Conservation (phyloP, 2,329 filamentous ascomycete species). For the Zymoseptoria brevis region DNA sequence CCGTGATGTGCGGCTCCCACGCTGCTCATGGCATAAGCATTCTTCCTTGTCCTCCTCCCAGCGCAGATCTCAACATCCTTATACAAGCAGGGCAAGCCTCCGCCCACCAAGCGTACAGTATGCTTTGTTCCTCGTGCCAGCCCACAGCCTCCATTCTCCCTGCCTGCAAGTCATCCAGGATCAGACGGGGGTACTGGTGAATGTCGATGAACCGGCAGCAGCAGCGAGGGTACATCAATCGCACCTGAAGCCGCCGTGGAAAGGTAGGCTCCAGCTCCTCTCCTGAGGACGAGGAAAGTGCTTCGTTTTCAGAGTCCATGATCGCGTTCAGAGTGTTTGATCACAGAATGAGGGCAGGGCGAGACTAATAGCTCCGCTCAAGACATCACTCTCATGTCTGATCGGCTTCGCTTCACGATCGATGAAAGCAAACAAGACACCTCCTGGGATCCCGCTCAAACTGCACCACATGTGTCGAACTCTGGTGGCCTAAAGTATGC, state of each 20-base stretch:
- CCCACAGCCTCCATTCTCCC: constrained; percentile 9
- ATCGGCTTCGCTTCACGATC: neutral
- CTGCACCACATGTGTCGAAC: too few relatives aligned
- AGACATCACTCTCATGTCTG: neutral
- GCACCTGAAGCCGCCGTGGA: constrained; percentile 2
- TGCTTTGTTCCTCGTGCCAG: constrained; percentile 7
- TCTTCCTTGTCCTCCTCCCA: neutral
- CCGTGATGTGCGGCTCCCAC: too few relatives aligned
- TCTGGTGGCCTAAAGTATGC: too few relatives aligned
- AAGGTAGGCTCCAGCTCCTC: neutral
- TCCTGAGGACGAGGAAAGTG: neutral
- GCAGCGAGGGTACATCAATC: constrained; percentile 9
- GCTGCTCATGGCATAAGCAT: neutral
- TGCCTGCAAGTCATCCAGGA: constrained; percentile 5
- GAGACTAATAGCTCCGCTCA: neutral
- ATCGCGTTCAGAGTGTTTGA: neutral
- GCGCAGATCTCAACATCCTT: constrained; percentile 1
- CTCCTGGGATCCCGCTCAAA: too few relatives aligned
- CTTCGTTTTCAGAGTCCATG: constrained; percentile 1
- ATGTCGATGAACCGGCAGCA: constrained; percentile 5
- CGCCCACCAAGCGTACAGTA: constrained; percentile 3
- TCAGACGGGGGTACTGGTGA: constrained; percentile 3
- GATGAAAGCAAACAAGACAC: neutral
- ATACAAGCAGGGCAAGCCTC: constrained; percentile 4
- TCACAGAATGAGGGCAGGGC: neutral